Base-by-base conservation (phyloP, 805 yeast genomes). In the Candida xyloterini region DNA sequence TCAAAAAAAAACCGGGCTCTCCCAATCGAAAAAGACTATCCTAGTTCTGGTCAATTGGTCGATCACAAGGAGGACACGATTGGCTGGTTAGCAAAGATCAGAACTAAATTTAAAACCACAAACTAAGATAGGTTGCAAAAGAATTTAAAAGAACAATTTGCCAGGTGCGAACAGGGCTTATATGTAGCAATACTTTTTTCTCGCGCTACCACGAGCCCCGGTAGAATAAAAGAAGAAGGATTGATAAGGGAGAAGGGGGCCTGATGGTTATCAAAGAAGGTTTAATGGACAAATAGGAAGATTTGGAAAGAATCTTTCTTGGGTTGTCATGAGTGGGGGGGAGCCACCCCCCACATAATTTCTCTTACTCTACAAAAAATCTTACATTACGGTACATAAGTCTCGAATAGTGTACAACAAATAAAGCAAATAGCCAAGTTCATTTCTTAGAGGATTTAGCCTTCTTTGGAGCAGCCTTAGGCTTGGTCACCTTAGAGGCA, bases 401-500 rank as follows among this genome's bases (percentile, higher is more conserved):
- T 26, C 27, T 22, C 34, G 20, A 9, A 31, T 31, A 22, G 34
- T 20, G 27, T 44, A 47, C 51, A 47, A 33, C 31, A 30, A 18
- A 30, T 11, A 13, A 7, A 26, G 24, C 34, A 15, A n/a, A 18
- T 23, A 18, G 16, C 20, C 26, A 10, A 13, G 16, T 36, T 11
- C 18, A 30, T 24, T 41, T 41, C 44, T 36, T 36, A 25, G 42
- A 33, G n/a, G 47, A 35, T 46, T 62, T 41, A 15, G 51, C 42
- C 47, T 62, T 63, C 56, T 56, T 61, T 22, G 60, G 25, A 27
- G 35, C 29, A 15, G 33, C 15, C 13, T 15, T 13, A 4, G 28
- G 24, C 24, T 16, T 30, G 10, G 34, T 16, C 15, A 24, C 32
- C 33, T 61, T 55, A 18, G 46, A 25, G 15, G 40, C 29, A 4